These are phyloP conservation scores for Stemphylium lycopersici DNA, from an alignment of 2,329 filamentous ascomycete genomes.

Conservation along the genomic window DNA sequence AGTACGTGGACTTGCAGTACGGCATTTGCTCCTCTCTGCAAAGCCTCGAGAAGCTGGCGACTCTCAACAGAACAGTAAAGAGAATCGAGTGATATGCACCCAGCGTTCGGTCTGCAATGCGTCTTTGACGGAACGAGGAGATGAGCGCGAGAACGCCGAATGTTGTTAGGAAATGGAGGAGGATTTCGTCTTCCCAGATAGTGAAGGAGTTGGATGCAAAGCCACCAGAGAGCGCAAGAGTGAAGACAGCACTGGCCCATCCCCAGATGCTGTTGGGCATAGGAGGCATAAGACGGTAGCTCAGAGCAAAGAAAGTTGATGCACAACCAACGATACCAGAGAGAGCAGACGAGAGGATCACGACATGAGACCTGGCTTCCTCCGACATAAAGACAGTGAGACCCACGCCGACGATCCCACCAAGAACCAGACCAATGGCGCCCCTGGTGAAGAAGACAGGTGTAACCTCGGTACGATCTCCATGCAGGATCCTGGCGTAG, in stretches of 20 bases:
- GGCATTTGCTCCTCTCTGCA: constrained; percentile 99
- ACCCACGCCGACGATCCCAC: constrained; percentile 50
- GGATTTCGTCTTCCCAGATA: constrained; percentile 96
- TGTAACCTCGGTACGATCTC: constrained; percentile 61
- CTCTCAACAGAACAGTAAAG: constrained; percentile 78
- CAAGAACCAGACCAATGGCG: constrained; percentile 55
- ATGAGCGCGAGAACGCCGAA: constrained; percentile 80
- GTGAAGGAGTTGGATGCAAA: constrained; percentile 98
- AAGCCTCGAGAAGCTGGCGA: constrained; percentile 86
- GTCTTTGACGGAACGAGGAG: constrained; percentile 75
- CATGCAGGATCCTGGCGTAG: constrained; percentile 68
- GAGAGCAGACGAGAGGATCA: constrained; percentile 50
- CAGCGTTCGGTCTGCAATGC: constrained; percentile 70
- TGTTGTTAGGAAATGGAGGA: constrained; percentile 87
- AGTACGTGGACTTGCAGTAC: constrained; percentile 93
- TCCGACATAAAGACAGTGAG: constrained; percentile 52
- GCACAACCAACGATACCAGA: constrained; percentile 49
- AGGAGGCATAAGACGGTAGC: constrained; percentile 56
- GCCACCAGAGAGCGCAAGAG: constrained; percentile 84
- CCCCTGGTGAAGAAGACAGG: constrained; percentile 60
- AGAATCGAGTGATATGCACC: constrained; percentile 84
- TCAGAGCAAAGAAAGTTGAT: constrained; percentile 50
- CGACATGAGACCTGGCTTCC: constrained; percentile 49
- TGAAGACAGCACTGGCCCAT: constrained; percentile 82
- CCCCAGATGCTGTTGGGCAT: constrained; percentile 83